Percentiles rank a stretch among this genome's conserved stretches.
phyloP scores from a whole-genome alignment of 192 early-diverging fungal genomes.

The Coemansia sp. region DNA sequence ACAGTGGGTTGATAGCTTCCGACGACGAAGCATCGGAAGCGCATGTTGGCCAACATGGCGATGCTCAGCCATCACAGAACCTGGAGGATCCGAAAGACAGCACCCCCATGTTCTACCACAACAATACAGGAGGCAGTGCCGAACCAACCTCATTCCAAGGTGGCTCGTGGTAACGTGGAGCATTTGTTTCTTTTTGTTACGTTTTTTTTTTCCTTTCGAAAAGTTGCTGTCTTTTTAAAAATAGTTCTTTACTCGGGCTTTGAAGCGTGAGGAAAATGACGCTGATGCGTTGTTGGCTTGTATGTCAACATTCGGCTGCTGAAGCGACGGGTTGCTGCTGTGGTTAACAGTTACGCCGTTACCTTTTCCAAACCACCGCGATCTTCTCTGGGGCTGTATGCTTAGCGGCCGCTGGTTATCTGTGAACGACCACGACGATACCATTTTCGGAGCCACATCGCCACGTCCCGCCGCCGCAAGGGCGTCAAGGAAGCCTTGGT shows the following conservation, averaged over 20 bases:
- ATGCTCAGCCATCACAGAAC: background rate
- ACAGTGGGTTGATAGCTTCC: background rate
- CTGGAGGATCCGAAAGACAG: background rate
- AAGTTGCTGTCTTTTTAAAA: too few species aligned
- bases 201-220: too few species aligned
- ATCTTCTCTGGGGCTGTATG: constrained; percentile 25
- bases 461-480: background rate
- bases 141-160: constrained; percentile 5
- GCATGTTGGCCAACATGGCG: background rate
- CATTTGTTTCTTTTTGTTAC: too few species aligned
- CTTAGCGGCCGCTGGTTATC: constrained; percentile 39
- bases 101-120: background rate
- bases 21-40: background rate
- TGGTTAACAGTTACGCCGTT: background rate
- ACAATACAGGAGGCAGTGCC: background rate
- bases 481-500: constrained; percentile 2
- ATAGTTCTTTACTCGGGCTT: constrained; percentile 1
- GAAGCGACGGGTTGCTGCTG: background rate
- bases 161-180: background rate
- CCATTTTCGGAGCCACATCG: constrained; percentile 13
- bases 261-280: constrained; percentile 33
- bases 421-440: constrained; percentile 36
- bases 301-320: constrained; percentile 5
- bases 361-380: constrained; percentile 33
- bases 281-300: background rate